phyloP scores from a whole-genome alignment of 2,329 filamentous ascomycete genomes.

The Trichoderma atroviride region DNA sequence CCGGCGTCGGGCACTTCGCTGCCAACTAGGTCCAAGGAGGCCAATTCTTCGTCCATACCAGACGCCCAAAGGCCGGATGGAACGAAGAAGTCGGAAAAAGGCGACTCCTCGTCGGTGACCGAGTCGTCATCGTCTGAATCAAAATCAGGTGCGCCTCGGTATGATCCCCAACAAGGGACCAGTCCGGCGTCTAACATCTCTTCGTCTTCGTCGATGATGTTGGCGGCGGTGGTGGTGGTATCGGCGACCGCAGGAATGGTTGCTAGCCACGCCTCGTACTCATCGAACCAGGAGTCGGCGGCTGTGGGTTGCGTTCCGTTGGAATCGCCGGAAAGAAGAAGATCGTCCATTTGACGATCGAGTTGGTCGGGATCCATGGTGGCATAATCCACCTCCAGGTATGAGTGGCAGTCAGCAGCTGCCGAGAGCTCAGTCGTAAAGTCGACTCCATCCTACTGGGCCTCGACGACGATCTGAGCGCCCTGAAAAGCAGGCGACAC shows the following conservation, averaged over 20 bases:
- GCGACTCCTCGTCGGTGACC: background rate
- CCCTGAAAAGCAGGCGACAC: constrained; percentile 19
- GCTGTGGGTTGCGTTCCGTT: background rate
- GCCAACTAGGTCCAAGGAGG: constrained; percentile 8
- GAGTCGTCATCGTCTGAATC: background rate
- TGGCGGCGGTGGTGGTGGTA: background rate
- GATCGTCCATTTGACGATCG: constrained; percentile 19
- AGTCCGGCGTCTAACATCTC: background rate
- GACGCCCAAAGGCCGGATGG: constrained; percentile 15
- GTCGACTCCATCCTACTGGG: constrained; percentile 25
- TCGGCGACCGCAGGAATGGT: background rate
- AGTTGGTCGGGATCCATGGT: constrained; percentile 20
- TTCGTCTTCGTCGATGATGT: background rate
- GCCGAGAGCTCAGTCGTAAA: constrained; percentile 3
- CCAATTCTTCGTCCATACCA: constrained; percentile 12
- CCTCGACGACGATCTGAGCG: constrained; percentile 11
- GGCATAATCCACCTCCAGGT: constrained; percentile 8
- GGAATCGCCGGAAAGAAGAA: constrained; percentile 4
- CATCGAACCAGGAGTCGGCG: background rate
- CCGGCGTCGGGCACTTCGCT: background rate
- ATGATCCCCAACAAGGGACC: background rate
- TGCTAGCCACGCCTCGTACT: constrained; percentile 8
- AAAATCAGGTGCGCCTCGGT: background rate
- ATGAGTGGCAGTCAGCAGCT: constrained; percentile 11
- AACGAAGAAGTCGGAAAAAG: constrained; percentile 2